Evolutionary conservation across 1,284 basidiomycete genomes (phyloP).

Genomic region (Apiotrichum mycotoxinovorans): DNA sequence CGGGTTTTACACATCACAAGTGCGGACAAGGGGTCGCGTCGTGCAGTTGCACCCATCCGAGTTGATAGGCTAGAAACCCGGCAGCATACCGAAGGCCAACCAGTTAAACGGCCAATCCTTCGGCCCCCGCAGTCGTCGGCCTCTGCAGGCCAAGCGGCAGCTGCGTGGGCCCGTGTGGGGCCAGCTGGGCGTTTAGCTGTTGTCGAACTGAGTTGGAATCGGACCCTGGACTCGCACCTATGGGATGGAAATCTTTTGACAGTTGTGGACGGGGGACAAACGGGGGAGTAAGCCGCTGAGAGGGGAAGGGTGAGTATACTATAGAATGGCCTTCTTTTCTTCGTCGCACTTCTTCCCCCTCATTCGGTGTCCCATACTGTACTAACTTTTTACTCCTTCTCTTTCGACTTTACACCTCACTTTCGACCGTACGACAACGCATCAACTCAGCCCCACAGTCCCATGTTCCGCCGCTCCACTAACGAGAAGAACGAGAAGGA

Average conservation of each 20-base stretch:
- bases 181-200: background rate
- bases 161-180: constrained; percentile 1
- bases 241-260: background rate
- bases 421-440: background rate
- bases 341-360: background rate
- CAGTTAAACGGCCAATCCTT: background rate
- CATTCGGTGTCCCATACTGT: background rate
- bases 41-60: too few relatives aligned
- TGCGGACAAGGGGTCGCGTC: too few relatives aligned
- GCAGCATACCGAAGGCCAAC: too few relatives aligned
- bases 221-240: background rate
- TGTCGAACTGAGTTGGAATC: background rate
- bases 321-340: background rate
- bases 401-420: background rate
- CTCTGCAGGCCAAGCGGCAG: background rate
- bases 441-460: background rate
- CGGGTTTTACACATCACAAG: too few relatives aligned
- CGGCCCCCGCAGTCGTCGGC: background rate
- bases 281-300: background rate
- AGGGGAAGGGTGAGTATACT: background rate
- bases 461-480: background rate
- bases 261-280: too few relatives aligned
- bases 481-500: constrained; percentile 5
- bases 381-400: background rate
- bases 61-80: too few relatives aligned